Conservation (phyloP, 108 stramenopile genomes). For the Fistulifera pelliculosa region DNA sequence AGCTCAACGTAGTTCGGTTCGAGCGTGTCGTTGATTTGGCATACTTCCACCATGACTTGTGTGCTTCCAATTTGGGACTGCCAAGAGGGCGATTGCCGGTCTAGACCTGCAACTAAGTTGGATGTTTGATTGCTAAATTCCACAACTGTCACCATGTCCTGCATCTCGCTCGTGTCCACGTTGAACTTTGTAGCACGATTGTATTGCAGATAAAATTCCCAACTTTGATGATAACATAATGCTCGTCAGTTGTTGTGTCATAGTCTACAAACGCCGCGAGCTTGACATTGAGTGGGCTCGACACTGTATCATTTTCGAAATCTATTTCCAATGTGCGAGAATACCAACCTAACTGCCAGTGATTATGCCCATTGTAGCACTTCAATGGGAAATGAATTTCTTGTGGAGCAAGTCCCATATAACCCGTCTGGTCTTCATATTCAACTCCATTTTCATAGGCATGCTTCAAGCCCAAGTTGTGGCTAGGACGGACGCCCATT, state of each 20-base stretch:
- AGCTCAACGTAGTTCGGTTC: too few relatives aligned
- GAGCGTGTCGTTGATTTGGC: too few relatives aligned
- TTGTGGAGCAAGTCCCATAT: conserved; percentile 2
- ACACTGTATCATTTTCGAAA: neutral
- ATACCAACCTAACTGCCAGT: conserved; percentile 6
- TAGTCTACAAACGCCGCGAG: conserved; percentile 6
- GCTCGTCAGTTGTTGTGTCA: neutral
- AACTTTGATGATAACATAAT: neutral
- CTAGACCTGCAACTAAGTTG: neutral
- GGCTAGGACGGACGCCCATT: too few relatives aligned
- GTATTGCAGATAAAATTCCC: conserved; percentile 2
- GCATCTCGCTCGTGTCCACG: conserved; percentile 3
- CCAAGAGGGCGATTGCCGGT: too few relatives aligned
- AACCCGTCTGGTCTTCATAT: conserved; percentile 5
- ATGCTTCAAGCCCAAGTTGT: conserved; percentile 8
- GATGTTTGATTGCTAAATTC: neutral
- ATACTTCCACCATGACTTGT: too few relatives aligned
- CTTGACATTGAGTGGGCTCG: neutral
- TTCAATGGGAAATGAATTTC: neutral
- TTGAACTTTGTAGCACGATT: conserved; percentile 7
- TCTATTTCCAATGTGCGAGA: neutral
- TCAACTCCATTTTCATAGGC: conserved; percentile 6
- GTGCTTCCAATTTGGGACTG: too few relatives aligned
- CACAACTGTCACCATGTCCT: conserved; percentile 2
- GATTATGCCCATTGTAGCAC: conserved; percentile 9